phyloP scores from a whole-genome alignment of 139 green algal species.

The Chloropicon primus region DNA sequence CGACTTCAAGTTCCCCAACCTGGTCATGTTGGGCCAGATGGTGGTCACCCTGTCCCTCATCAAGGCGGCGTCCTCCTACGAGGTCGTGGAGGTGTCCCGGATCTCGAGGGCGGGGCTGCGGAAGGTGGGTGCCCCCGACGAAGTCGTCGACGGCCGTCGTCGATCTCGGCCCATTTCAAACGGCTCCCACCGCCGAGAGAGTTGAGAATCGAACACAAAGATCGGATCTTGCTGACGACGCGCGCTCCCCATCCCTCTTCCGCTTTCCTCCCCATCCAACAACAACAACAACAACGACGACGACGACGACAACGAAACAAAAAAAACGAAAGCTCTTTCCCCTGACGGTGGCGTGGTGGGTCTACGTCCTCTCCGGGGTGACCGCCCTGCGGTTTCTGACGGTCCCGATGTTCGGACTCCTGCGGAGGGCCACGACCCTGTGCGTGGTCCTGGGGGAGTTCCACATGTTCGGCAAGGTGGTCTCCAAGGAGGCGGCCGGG shows the following conservation, averaged over 20 bases:
- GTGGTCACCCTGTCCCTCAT: slow-evolving; percentile 29
- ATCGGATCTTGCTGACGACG: neutral
- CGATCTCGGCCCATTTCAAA: too few relatives aligned
- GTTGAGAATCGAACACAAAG: too few relatives aligned
- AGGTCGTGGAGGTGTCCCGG: slow-evolving; percentile 12
- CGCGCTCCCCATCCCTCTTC: neutral
- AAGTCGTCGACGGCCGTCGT: too few relatives aligned
- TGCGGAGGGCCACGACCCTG: slow-evolving; percentile 30
- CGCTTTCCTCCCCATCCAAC: too few relatives aligned
- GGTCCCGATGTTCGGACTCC: slow-evolving; percentile 40
- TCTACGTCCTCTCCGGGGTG: slow-evolving; percentile 37
- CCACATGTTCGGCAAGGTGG: slow-evolving; percentile 17
- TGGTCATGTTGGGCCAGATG: slow-evolving; percentile 27
- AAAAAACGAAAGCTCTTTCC: slow-evolving; percentile 19
- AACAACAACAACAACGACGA: too few relatives aligned
- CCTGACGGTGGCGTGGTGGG: slow-evolving; percentile 34
- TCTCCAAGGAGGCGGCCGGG: neutral
- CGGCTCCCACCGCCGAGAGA: too few relatives aligned
- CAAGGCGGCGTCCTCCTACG: neutral
- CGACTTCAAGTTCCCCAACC: slow-evolving; percentile 30
- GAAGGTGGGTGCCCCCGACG: slow-evolving; percentile 1
- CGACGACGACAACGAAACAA: too few relatives aligned
- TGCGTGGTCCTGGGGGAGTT: slow-evolving; percentile 31
- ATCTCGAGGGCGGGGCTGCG: slow-evolving; percentile 1
- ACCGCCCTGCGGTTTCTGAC: slow-evolving; percentile 32